A percentile compares a stretch with the other conserved stretches of the same genome.
These are phyloP conservation scores for Babesia bovis DNA, from an alignment of 169 alveolate genomes.

Conservation along the genomic window DNA sequence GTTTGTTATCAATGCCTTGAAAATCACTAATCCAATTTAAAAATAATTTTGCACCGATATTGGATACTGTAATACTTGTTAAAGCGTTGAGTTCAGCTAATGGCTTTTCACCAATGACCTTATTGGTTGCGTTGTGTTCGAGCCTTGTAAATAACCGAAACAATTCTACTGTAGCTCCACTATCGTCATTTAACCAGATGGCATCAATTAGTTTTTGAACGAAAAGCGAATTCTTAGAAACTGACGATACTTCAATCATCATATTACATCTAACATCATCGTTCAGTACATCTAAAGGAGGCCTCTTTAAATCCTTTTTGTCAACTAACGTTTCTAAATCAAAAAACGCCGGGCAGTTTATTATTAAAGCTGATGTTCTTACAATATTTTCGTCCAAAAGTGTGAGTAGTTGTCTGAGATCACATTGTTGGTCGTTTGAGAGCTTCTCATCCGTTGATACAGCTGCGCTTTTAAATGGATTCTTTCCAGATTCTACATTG, in stretches of 20 bases:
- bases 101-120: slow-evolving; percentile 29
- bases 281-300: slow-evolving; percentile 16
- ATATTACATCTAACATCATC: slow-evolving; percentile 16
- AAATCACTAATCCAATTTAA: not conserved
- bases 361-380: slow-evolving; percentile 27
- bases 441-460: not conserved
- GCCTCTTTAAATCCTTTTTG: slow-evolving; percentile 40
- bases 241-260: slow-evolving; percentile 16
- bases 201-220: slow-evolving; percentile 14
- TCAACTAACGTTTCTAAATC: slow-evolving; percentile 34
- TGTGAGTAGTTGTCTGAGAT: slow-evolving; percentile 14
- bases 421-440: not conserved
- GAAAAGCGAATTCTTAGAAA: slow-evolving; percentile 10
- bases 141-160: not conserved
- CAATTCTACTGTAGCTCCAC: slow-evolving; percentile 12
- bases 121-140: not conserved
- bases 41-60: slow-evolving; percentile 6
- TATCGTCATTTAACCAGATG: slow-evolving; percentile 52
- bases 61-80: not conserved
- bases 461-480: not conserved
- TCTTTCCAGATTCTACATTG: slow-evolving; percentile 7
- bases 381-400: slow-evolving; percentile 7
- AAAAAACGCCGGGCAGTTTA: slow-evolving; percentile 47
- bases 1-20: not conserved
- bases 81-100: slow-evolving; percentile 7